Percentiles rank a stretch among this genome's conserved stretches.
Evolutionary conservation across 2,329 filamentous ascomycete genomes (phyloP).

Genomic region (Hypoxylon sp.): DNA sequence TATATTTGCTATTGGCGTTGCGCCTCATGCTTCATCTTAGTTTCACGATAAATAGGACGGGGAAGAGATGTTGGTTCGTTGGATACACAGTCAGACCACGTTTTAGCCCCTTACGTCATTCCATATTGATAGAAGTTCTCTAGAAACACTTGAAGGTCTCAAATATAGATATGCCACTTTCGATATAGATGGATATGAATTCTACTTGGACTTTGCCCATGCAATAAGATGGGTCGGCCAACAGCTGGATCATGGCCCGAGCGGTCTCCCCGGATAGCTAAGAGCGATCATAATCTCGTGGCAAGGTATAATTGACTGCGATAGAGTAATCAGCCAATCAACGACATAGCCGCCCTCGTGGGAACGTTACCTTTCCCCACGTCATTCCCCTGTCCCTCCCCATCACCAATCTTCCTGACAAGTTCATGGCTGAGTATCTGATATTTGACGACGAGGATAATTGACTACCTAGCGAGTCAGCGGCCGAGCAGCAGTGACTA

Average conservation of each 20-base stretch:
- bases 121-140: neutral
- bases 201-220: conserved; percentile 1
- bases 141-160: conserved; percentile 1
- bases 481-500: conserved; percentile 8
- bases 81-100: neutral
- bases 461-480: neutral
- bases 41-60: neutral
- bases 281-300: conserved; percentile 21
- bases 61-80: conserved; percentile 7
- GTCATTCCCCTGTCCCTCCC: conserved; percentile 16
- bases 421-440: conserved; percentile 11
- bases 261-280: conserved; percentile 13
- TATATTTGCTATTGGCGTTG: conserved; percentile 4
- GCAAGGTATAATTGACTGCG: conserved; percentile 6
- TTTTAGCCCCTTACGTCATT: conserved; percentile 9
- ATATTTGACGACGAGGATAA: conserved; percentile 10
- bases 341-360: conserved; percentile 17
- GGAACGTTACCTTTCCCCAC: conserved; percentile 20
- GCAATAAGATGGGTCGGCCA: conserved; percentile 1
- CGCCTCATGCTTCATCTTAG: neutral
- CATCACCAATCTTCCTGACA: conserved; percentile 14
- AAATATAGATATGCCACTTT: conserved; percentile 3
- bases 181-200: neutral
- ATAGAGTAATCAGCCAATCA: conserved; percentile 7
- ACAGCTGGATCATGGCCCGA: neutral